Evolutionary conservation across 345 rosid genomes (phyloP).

Genomic region (Syzygium oleosum): DNA sequence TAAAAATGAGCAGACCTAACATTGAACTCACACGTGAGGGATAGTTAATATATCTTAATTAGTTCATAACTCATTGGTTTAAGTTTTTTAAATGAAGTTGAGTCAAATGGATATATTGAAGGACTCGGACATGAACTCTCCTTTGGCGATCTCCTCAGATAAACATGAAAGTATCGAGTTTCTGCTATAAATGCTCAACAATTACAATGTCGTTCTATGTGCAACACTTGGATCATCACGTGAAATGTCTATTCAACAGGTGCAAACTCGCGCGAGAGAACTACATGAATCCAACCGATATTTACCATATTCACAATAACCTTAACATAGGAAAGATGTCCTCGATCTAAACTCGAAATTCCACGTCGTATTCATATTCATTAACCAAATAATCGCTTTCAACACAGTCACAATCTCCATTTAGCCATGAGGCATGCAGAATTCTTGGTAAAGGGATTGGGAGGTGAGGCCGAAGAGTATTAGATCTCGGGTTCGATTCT

Average conservation of each 20-base stretch:
- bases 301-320: background rate
- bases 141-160: background rate
- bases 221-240: background rate
- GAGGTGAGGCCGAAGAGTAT: too few species aligned
- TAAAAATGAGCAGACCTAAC: background rate
- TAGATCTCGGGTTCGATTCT: too few species aligned
- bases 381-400: background rate
- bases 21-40: rapidly evolving
- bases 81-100: background rate
- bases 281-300: too few species aligned
- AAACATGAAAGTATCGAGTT: background rate
- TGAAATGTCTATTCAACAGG: too few species aligned
- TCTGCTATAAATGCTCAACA: background rate
- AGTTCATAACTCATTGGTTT: rapidly evolving
- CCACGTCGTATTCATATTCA: background rate
- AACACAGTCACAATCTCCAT: background rate
- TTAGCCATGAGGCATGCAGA: too few species aligned
- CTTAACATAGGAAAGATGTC: background rate
- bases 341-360: background rate
- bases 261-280: background rate
- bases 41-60: background rate
- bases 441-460: too few species aligned
- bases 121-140: rapidly evolving
- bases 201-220: background rate
- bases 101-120: background rate